Base-by-base conservation (phyloP, 306 rosid genomes). In the Prunus mira region DNA sequence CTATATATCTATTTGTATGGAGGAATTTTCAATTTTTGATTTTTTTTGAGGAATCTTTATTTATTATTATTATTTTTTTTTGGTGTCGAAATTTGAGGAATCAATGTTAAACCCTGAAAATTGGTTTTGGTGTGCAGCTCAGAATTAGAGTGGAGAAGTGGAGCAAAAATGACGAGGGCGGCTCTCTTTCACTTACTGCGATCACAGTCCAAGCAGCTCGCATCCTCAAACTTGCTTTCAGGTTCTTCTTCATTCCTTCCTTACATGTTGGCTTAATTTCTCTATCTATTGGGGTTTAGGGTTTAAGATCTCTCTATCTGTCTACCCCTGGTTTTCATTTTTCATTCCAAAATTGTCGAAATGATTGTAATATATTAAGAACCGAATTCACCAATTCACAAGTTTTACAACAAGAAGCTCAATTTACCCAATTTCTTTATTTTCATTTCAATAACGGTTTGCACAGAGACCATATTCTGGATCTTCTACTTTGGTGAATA, bases 131-230 rank as follows among this genome's bases (percentile, higher is more conserved):
- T 2, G 15, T 27, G 43, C 15, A 2, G 41, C 3, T 11, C 12
- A 12, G 68, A 58, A 45, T n/a, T 3, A 72, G 75, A 20, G 43
- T 3, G 57, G 75, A 20, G 43, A 38, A 67, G 54, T 43, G 18
- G 19, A 67, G 61, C 70, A 2, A 43, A 65, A n/a, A 93, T 93
- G 98, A 76, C 88, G 38, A 89, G 91, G 72, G 75, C 89, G 12
- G 86, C 90, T 81, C 82, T 93, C 28, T 60, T 89, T 70, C 87
- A 82, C 62, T 65, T 91, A 77, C 64, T 91, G 45, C 88, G 93
- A 65, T 89, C 93, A 22, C 96, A 82, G 61, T 81, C 82, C 76
- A 79, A 55, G 15, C 81, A 63, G 12, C 80, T 81, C 77, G 46
- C 61, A 0, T 73, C 80, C 81, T 20, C 77, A 19, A 65, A 2